Conservation (phyloP, 2,329 filamentous ascomycete genomes). For the Lasiodiplodia citricola region DNA sequence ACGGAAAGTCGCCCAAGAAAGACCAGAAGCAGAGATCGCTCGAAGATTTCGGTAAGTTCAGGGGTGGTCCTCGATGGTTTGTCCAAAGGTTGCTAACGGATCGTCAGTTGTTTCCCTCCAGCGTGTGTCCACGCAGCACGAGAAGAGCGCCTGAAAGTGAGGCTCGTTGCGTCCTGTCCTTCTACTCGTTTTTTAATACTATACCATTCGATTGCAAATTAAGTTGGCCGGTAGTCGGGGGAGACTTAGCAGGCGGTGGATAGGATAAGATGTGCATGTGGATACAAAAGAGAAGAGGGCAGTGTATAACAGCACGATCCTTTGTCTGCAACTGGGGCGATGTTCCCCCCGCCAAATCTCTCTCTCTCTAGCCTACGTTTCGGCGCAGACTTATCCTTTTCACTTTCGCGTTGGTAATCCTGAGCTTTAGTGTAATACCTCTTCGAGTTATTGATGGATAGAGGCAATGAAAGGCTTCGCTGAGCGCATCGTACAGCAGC, state of each 20-base stretch:
- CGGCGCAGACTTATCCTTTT: slow-evolving; percentile 6
- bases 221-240: not conserved
- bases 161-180: slow-evolving; percentile 1
- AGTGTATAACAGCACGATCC: slow-evolving; percentile 18
- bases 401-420: slow-evolving; percentile 2
- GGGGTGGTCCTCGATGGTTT: slow-evolving; percentile 23
- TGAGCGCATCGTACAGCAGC: not conserved
- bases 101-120: slow-evolving; percentile 80
- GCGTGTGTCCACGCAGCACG: slow-evolving; percentile 89
- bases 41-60: slow-evolving; percentile 83
- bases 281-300: slow-evolving; percentile 7
- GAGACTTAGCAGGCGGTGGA: not conserved
- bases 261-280: slow-evolving; percentile 4
- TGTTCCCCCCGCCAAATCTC: not conserved
- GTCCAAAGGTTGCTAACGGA: slow-evolving; percentile 53
- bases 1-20: slow-evolving; percentile 83
- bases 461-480: slow-evolving; percentile 8
- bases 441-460: slow-evolving; percentile 3
- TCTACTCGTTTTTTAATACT: slow-evolving; percentile 21
- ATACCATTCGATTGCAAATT: slow-evolving; percentile 16
- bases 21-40: slow-evolving; percentile 82
- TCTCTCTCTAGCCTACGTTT: not conserved
- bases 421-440: slow-evolving; percentile 8
- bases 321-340: slow-evolving; percentile 1
- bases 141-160: slow-evolving; percentile 73